Conservation (phyloP, 148 eudicot species). For the Diospyros kaki region DNA sequence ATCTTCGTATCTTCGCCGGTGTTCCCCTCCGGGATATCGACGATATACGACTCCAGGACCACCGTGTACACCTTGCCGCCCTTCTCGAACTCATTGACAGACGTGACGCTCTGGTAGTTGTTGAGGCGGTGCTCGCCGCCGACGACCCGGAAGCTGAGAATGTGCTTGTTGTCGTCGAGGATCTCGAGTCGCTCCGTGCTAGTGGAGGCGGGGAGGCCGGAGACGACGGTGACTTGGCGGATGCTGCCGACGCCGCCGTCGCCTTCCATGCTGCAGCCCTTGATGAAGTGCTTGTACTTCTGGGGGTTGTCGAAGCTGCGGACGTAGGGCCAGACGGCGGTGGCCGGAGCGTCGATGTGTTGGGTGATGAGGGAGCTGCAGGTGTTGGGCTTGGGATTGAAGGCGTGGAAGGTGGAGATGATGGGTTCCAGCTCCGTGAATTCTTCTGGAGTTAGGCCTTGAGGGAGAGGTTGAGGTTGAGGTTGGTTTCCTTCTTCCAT, state of each 20-base stretch:
- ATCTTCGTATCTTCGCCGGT: slow-evolving; percentile 77
- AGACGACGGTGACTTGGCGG: slow-evolving; percentile 66
- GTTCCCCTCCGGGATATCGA: slow-evolving; percentile 82
- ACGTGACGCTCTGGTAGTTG: slow-evolving; percentile 69
- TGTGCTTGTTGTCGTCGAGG: slow-evolving; percentile 49
- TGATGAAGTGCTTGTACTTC: slow-evolving; percentile 88
- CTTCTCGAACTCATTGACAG: slow-evolving; percentile 53
- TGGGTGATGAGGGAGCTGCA: slow-evolving; percentile 76
- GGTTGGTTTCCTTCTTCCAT: too few species aligned
- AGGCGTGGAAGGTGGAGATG: slow-evolving; percentile 55
- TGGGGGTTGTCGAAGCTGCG: slow-evolving; percentile 76
- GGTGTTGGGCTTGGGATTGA: slow-evolving; percentile 48
- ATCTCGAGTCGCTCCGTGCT: slow-evolving; percentile 71
- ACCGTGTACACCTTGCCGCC: slow-evolving; percentile 43
- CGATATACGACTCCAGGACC: slow-evolving; percentile 68
- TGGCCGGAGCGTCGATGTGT: slow-evolving; percentile 66
- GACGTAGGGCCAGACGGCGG: slow-evolving; percentile 60
- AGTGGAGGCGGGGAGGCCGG: slow-evolving; percentile 81
- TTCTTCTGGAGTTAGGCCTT: slow-evolving; percentile 54
- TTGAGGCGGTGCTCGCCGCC: slow-evolving; percentile 79
- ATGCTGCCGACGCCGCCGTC: slow-evolving; percentile 68
- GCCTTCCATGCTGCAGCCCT: slow-evolving; percentile 52
- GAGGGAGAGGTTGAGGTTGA: slow-evolving; percentile 13
- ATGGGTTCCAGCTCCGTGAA: slow-evolving; percentile 40
- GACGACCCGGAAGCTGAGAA: slow-evolving; percentile 66